Conservation (phyloP, 176 grass and related monocot species). For the Urochloa ruziziensis region DNA sequence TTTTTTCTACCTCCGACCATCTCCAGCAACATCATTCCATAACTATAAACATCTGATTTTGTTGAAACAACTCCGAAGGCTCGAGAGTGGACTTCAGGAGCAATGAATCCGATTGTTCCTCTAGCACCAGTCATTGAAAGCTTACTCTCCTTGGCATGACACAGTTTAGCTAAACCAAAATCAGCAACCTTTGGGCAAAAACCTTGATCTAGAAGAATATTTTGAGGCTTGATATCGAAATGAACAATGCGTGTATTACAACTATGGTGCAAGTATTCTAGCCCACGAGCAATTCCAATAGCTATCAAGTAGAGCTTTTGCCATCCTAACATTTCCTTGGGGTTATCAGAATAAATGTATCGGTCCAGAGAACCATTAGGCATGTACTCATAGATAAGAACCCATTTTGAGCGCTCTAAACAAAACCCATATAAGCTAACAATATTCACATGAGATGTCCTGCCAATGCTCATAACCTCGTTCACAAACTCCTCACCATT, state of each 20-base stretch:
- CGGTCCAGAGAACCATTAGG: constrained; percentile 43
- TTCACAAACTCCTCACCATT: constrained; percentile 57
- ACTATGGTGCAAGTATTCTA: constrained; percentile 70
- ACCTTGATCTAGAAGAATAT: constrained; percentile 46
- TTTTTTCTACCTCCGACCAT: constrained; percentile 64
- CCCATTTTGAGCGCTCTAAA: constrained; percentile 42
- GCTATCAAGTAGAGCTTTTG: constrained; percentile 46
- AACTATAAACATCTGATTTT: too few relatives aligned
- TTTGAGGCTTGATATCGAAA: too few relatives aligned
- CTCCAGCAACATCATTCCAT: constrained; percentile 73
- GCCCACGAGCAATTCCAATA: constrained; percentile 42
- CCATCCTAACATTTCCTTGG: constrained; percentile 43
- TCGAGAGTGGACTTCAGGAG: too few relatives aligned
- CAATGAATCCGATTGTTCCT: too few relatives aligned
- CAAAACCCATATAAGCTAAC: constrained; percentile 54
- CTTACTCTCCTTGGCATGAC: constrained; percentile 30
- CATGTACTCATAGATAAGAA: constrained; percentile 60
- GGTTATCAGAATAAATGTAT: constrained; percentile 47
- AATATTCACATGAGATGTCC: constrained; percentile 61
- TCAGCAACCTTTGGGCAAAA: constrained; percentile 68
- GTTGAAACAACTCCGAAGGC: too few relatives aligned
- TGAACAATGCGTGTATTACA: too few relatives aligned
- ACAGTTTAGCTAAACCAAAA: constrained; percentile 64
- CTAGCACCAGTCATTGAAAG: too few relatives aligned
- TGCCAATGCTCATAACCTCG: constrained; percentile 55